These are phyloP conservation scores for Mycena indigotica DNA, from an alignment of 768 basidiomycete species.

Conservation along the genomic window DNA sequence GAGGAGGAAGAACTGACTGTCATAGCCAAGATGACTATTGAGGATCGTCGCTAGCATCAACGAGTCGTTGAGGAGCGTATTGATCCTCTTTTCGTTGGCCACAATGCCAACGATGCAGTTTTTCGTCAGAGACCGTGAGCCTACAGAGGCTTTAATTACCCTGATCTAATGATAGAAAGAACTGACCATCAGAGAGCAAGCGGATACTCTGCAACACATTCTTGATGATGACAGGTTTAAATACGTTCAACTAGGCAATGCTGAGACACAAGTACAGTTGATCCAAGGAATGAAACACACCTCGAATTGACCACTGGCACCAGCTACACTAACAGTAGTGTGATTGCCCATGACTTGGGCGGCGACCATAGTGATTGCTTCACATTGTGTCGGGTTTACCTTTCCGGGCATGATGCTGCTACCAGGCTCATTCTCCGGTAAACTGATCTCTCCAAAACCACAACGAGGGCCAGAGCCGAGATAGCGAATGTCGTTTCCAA, in stretches of 20 bases:
- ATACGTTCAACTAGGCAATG: slow-evolving; percentile 81
- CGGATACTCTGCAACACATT: slow-evolving; percentile 97
- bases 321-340: slow-evolving; percentile 87
- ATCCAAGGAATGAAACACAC: slow-evolving; percentile 41
- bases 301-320: slow-evolving; percentile 97
- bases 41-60: slow-evolving; percentile 98
- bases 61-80: slow-evolving; percentile 86
- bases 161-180: slow-evolving; percentile 2
- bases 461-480: slow-evolving; percentile 97
- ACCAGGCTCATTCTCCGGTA: slow-evolving; percentile 99
- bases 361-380: slow-evolving; percentile 97
- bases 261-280: slow-evolving; percentile 6
- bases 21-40: slow-evolving; percentile 95
- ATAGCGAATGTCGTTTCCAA: slow-evolving; percentile 98
- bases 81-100: slow-evolving; percentile 95
- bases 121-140: slow-evolving; percentile 91
- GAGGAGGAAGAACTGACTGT: slow-evolving; percentile 61
- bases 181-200: slow-evolving; percentile 83
- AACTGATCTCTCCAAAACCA: slow-evolving; percentile 89
- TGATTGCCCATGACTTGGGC: slow-evolving; percentile 99
- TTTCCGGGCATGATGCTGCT: slow-evolving; percentile 99
- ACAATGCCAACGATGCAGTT: slow-evolving; percentile 96
- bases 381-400: slow-evolving; percentile 99
- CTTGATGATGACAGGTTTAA: slow-evolving; percentile 99
- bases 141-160: slow-evolving; percentile 37